Percentiles rank a stretch among this genome's conserved stretches.
phyloP scores from a whole-genome alignment of 2,329 filamentous ascomycete genomes.

The Neofusicoccum sp. region DNA sequence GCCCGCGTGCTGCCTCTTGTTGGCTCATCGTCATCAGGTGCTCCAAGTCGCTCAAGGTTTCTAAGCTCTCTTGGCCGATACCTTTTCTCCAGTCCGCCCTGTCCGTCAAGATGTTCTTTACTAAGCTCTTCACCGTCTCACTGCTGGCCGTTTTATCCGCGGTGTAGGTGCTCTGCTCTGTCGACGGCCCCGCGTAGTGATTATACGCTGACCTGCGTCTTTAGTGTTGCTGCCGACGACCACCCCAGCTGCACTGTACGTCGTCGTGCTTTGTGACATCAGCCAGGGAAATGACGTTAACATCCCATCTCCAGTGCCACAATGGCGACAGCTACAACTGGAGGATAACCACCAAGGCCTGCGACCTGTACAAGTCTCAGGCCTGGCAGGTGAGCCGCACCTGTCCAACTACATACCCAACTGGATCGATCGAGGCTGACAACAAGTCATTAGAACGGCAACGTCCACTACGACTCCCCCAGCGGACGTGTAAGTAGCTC shows the following conservation, averaged over 20 bases:
- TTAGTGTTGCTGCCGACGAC: constrained; percentile 1
- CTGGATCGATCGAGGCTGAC: too few relatives aligned
- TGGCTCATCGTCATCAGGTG: neutral
- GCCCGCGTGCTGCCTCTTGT: neutral
- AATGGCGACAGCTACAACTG: constrained; percentile 10
- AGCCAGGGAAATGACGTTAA: too few relatives aligned
- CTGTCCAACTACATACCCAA: too few relatives aligned
- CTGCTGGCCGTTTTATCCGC: neutral
- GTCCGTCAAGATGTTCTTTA: neutral
- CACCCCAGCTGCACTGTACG: neutral
- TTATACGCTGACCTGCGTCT: neutral
- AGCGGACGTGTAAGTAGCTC: neutral
- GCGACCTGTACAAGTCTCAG: neutral
- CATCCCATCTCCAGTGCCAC: neutral
- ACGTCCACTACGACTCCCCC: neutral
- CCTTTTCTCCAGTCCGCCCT: neutral
- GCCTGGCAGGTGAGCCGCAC: neutral
- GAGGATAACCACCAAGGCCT: neutral
- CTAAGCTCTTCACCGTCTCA: neutral
- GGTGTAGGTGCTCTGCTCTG: neutral
- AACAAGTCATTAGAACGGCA: neutral
- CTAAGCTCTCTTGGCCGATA: neutral
- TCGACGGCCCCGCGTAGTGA: neutral
- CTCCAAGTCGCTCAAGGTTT: neutral
- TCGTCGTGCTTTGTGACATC: too few relatives aligned